phyloP scores from a whole-genome alignment of 169 alveolate species.

The Plasmodium blacklocki region DNA sequence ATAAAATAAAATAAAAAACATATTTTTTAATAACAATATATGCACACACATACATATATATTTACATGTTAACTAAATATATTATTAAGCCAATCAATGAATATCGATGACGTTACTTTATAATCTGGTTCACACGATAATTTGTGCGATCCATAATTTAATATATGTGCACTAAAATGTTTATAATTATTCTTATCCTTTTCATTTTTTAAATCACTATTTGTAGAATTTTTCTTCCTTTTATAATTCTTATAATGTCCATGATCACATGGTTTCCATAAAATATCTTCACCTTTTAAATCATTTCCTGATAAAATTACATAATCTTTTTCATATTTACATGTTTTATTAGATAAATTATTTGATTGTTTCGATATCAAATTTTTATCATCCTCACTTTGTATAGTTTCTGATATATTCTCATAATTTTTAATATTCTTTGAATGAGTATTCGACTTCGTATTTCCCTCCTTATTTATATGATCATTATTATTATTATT shows the following conservation, averaged over 20 bases:
- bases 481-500: no score
- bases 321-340: neutral
- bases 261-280: conserved; percentile 48
- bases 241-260: conserved; percentile 30
- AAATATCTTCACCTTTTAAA: neutral
- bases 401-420: neutral
- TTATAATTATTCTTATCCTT: conserved; percentile 10
- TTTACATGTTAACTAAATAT: neutral
- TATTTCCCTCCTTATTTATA: no score
- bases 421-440: neutral
- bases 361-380: neutral
- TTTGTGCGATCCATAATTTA: conserved; percentile 44
- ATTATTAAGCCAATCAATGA: conserved; percentile 45
- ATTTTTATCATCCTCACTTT: neutral
- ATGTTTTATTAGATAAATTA: neutral
- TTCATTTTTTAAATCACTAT: neutral
- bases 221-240: conserved; percentile 5
- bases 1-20: no score
- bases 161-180: conserved; percentile 28
- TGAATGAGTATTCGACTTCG: neutral
- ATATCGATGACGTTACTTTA: conserved; percentile 13
- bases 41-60: no score
- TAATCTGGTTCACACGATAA: conserved; percentile 46
- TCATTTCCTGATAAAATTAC: neutral
- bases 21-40: no score